phyloP scores from a whole-genome alignment of 2,329 filamentous ascomycete species.

The Metarhizium brunneum region DNA sequence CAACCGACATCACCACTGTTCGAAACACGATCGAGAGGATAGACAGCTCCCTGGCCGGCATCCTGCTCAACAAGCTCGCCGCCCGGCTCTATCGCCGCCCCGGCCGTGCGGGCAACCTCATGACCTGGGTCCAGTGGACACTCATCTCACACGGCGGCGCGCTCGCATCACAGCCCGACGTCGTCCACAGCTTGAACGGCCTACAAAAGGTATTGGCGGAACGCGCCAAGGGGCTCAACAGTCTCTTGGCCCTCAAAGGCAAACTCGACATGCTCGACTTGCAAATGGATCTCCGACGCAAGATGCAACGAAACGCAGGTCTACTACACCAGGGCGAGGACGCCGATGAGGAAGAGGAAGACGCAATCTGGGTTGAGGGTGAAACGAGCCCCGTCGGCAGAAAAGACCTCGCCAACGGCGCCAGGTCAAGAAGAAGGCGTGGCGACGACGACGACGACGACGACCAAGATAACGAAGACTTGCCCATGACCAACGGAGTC shows the following conservation, averaged over 20 bases:
- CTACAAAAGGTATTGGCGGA: constrained; percentile 84
- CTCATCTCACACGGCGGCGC: constrained; percentile 87
- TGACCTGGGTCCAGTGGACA: constrained; percentile 95
- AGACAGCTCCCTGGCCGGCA: constrained; percentile 72
- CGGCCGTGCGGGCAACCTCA: constrained; percentile 79
- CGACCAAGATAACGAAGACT: constrained; percentile 53
- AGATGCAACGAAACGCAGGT: constrained; percentile 44
- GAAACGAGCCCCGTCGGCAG: constrained; percentile 48
- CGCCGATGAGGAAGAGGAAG: constrained; percentile 50
- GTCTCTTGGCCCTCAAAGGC: constrained; percentile 80
- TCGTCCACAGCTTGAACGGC: constrained; percentile 67
- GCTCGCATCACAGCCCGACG: constrained; percentile 74
- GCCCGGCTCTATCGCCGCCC: constrained; percentile 80
- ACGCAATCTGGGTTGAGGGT: constrained; percentile 83
- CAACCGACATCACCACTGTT: constrained; percentile 66
- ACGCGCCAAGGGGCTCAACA: constrained; percentile 71
- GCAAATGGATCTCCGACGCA: constrained; percentile 72
- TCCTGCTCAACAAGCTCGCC: constrained; percentile 73
- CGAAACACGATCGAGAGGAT: constrained; percentile 84
- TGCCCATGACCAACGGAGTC: constrained; percentile 43
- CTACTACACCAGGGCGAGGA: constrained; percentile 36
- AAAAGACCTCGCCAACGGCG: constrained; percentile 23
- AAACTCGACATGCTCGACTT: constrained; percentile 91
- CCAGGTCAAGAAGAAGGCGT: constrained; percentile 27
- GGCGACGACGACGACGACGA: constrained; percentile 41